Base-by-base conservation (phyloP, 805 yeast genomes). In the Metschnikowia gelsemii region DNA sequence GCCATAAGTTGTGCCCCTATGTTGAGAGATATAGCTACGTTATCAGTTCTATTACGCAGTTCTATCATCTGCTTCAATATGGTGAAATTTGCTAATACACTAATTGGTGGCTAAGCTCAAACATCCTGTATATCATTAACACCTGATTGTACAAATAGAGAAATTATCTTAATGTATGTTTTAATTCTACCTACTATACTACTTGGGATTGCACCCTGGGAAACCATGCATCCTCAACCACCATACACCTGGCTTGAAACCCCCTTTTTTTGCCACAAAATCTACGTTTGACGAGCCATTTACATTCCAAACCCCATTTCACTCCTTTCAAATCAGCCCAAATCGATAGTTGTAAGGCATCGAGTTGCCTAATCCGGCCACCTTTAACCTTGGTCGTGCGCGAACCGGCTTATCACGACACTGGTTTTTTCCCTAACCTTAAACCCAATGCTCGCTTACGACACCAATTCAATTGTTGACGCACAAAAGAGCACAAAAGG, bases 351-450 rank as follows among this genome's bases (percentile, higher is more conserved):
- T n/a, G n/a, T n/a, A n/a, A n/a, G n/a, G n/a, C n/a, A n/a, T n/a
- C n/a, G n/a, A n/a, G n/a, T n/a, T n/a, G n/a, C n/a, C n/a, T n/a
- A n/a, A n/a, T n/a, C n/a, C n/a, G n/a, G n/a, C n/a, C n/a, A n/a
- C n/a, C n/a, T n/a, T n/a, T n/a, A n/a, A n/a, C 25, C 8, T 22
- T 20, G 29, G 40, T 37, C 35, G 40, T 30, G 34, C 40, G 35
- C 40, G 35, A 17, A 29, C 40, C 40, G n/a, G 23, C 17, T 17
- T 31, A 29, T 30, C 40, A 28, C 24, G 22, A 37, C 24, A n/a
- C n/a, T n/a, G n/a, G n/a, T n/a, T n/a, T n/a, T n/a, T n/a, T n/a
- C n/a, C n/a, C n/a, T n/a, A n/a, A n/a, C n/a, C n/a, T n/a, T n/a
- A n/a, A n/a, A n/a, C n/a, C n/a, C n/a, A n/a, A n/a, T n/a, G n/a